Base-by-base conservation (phyloP, 2,329 filamentous ascomycete species). In the Penicillium frequentans region DNA sequence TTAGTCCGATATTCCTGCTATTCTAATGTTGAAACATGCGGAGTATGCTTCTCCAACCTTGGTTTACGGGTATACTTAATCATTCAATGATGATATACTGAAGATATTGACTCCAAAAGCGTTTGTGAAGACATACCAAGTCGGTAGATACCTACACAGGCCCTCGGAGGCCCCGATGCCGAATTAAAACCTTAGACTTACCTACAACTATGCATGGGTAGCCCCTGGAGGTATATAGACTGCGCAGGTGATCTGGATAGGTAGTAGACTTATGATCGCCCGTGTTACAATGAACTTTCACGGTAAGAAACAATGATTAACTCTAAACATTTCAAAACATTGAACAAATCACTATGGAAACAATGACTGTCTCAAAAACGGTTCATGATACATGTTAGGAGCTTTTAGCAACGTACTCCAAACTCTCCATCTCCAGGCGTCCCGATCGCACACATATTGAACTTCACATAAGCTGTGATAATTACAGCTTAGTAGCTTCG, bases 401-500 rank as follows among this genome's bases (percentile, higher is more conserved):
- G 19, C 19, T 37, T 42, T 50, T 26, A 29, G 19, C 26, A 33
- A 10, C 46, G n/a, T 19, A 39, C 35, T 39, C n/a, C 35, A 19
- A 19, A 39, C 35, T 39, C n/a, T 39, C n/a, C 35, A 39, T 19
- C n/a, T 19, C n/a, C 31, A 16, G 31, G 31, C 14, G 31, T 14
- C 11, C 31, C 13, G 6, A 33, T 11, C 31, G 31, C 31, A 33
- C 31, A 33, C 13, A 33, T 33, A 3, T 39, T n/a, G 16, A 39
- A 6, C 9, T 19, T n/a, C 35, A 49, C 26, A 21, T n/a, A 35
- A 35, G 26, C 27, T 16, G 44, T 29, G 31, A 13, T 29, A 29
- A 39, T 53, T 46, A 45, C 23, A 35, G 29, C 42, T 74, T 68
- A 55, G 79, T 81, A 14, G 78, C 79, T 61, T 79, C 78, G 55